Evolutionary conservation across 495 filamentous ascomycete species (phyloP).

Genomic region (Neurospora sp.): DNA sequence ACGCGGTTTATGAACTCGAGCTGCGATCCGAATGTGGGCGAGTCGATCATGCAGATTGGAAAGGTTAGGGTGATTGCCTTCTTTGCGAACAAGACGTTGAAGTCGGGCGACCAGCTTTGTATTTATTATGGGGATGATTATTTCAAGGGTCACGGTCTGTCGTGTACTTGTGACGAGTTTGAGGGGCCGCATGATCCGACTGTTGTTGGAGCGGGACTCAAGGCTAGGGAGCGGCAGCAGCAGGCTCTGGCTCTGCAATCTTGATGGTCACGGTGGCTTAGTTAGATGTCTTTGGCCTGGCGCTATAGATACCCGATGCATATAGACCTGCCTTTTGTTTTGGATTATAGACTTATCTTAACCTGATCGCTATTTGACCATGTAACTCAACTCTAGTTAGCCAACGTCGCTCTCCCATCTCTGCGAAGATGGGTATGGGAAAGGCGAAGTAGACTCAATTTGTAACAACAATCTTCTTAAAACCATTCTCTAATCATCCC

Average conservation of each 20-base stretch:
- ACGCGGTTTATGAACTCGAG: constrained; percentile 18
- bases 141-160: constrained; percentile 4
- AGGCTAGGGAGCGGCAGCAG: background rate
- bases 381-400: background rate
- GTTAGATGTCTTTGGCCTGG: background rate
- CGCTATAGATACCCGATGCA: background rate
- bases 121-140: constrained; percentile 13
- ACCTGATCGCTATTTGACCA: background rate
- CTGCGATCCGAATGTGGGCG: constrained; percentile 11
- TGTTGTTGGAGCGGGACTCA: background rate
- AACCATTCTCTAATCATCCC: background rate
- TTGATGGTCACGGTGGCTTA: background rate
- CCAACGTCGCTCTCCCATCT: background rate
- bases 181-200: background rate
- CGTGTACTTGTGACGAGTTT: background rate
- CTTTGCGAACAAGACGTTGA: background rate
- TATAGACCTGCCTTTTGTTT: background rate
- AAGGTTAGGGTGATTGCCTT: constrained; percentile 9
- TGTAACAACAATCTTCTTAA: background rate
- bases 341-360: background rate
- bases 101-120: constrained; percentile 7
- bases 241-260: background rate
- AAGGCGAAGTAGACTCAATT: background rate
- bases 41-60: background rate
- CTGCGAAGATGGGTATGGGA: background rate